A percentile compares a stretch with the other conserved stretches of the same genome.
Conservation (phyloP, 2,329 filamentous ascomycete species). For the Raffaelea albimanens region DNA sequence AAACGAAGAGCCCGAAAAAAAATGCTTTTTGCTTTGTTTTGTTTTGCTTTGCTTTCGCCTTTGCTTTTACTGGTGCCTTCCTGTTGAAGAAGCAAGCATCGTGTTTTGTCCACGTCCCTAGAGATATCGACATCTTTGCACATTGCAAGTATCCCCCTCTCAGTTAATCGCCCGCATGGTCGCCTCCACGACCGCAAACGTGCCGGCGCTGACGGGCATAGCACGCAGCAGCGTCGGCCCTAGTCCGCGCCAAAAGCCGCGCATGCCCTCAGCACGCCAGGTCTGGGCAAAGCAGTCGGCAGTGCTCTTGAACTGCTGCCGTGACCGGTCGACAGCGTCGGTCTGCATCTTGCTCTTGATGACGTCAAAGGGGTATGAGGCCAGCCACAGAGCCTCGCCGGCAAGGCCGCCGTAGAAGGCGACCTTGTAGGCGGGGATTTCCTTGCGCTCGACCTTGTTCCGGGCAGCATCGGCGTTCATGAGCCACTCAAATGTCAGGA, state of each 20-base stretch:
- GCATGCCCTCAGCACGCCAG: conserved; percentile 63
- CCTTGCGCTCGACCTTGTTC: conserved; percentile 64
- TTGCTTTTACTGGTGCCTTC: too few relatives aligned
- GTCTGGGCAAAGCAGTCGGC: conserved; percentile 81
- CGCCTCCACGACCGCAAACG: conserved; percentile 75
- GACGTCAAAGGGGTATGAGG: conserved; percentile 92
- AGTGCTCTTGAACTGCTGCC: conserved; percentile 69
- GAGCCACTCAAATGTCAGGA: conserved; percentile 87
- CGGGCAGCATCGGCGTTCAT: conserved; percentile 84
- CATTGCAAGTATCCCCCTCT: background rate
- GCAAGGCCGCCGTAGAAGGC: conserved; percentile 88
- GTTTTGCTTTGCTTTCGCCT: too few relatives aligned
- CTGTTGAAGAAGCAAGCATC: too few relatives aligned
- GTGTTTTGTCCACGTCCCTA: too few relatives aligned
- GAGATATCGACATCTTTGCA: too few relatives aligned
- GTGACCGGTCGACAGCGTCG: conserved; percentile 67
- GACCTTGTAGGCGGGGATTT: conserved; percentile 76
- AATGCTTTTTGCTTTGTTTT: too few relatives aligned
- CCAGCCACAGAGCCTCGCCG: conserved; percentile 87
- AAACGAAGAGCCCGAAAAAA: background rate
- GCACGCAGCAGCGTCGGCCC: conserved; percentile 84
- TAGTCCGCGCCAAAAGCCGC: conserved; percentile 92
- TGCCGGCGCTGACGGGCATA: conserved; percentile 97
- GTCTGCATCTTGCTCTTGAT: conserved; percentile 99
- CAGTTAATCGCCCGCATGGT: conserved; percentile 52